A percentile compares a stretch with the other conserved stretches of the same genome.
Evolutionary conservation across 2,329 filamentous ascomycete species (phyloP).

Genomic region (Ophiocordyceps camponoti-saundersi): DNA sequence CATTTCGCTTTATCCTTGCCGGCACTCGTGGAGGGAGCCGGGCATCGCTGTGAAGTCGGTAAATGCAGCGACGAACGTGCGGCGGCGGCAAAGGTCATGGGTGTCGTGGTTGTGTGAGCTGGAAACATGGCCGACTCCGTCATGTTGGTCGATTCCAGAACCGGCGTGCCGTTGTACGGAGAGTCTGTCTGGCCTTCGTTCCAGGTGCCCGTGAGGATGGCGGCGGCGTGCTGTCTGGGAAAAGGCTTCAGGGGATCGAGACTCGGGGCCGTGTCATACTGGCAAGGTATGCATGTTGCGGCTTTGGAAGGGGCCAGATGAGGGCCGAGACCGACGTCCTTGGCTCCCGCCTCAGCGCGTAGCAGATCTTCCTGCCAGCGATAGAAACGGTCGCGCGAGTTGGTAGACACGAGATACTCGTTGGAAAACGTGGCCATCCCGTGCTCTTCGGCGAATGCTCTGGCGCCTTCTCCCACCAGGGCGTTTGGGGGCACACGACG

Average conservation of each 20-base stretch:
- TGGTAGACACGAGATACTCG: slow-evolving; percentile 63
- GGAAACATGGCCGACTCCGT: slow-evolving; percentile 6
- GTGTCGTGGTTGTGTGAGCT: slow-evolving; percentile 1
- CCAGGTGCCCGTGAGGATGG: slow-evolving; percentile 40
- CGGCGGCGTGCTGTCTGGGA: slow-evolving; percentile 31
- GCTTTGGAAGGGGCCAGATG: slow-evolving; percentile 4
- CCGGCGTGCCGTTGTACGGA: slow-evolving; percentile 19
- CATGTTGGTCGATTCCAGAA: slow-evolving; percentile 4
- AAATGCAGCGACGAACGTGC: slow-evolving; percentile 1
- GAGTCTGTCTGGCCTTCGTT: slow-evolving; percentile 48
- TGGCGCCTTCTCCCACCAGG: slow-evolving; percentile 71
- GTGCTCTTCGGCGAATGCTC: slow-evolving; percentile 67
- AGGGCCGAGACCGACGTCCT: slow-evolving; percentile 8
- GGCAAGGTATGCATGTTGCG: slow-evolving; percentile 10
- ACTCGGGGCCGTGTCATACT: slow-evolving; percentile 16
- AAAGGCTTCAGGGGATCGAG: slow-evolving; percentile 9
- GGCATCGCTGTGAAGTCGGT: background rate
- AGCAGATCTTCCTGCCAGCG: slow-evolving; percentile 64
- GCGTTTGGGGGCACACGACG: slow-evolving; percentile 85
- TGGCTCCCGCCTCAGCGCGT: slow-evolving; percentile 33
- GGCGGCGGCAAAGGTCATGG: slow-evolving; percentile 1
- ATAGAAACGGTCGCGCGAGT: slow-evolving; percentile 60
- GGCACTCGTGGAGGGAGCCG: background rate
- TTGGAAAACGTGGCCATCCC: slow-evolving; percentile 58
- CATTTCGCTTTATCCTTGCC: background rate